These are phyloP conservation scores for Gossypium davidsonii DNA, from an alignment of 441 rosid species.

Conservation along the genomic window DNA sequence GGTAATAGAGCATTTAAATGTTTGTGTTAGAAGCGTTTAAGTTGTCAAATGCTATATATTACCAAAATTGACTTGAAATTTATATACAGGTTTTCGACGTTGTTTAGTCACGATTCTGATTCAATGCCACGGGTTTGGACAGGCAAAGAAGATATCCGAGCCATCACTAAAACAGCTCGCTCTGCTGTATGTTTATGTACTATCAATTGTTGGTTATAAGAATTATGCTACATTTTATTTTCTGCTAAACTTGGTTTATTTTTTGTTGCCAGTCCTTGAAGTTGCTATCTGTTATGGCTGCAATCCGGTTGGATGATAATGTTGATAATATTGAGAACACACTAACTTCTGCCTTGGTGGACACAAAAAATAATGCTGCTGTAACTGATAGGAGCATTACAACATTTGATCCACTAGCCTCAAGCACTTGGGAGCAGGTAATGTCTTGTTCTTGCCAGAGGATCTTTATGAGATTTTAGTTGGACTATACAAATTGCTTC, in stretches of 20 bases:
- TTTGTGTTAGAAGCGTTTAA: constrained; percentile 11
- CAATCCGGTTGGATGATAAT: constrained; percentile 67
- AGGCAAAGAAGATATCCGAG: constrained; percentile 93
- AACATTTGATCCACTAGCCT: constrained; percentile 71
- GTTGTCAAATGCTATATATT: constrained; percentile 3
- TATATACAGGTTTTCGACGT: constrained; percentile 66
- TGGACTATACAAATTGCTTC: neutral
- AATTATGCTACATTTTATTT: neutral
- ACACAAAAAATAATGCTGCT: constrained; percentile 29
- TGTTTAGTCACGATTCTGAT: constrained; percentile 91
- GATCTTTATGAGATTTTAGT: constrained; percentile 4
- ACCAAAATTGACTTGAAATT: constrained; percentile 6
- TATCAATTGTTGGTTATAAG: constrained; percentile 8
- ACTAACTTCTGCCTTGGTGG: constrained; percentile 53
- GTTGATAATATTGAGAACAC: constrained; percentile 65
- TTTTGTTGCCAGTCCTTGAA: constrained; percentile 65
- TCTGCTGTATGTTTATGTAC: constrained; percentile 56
- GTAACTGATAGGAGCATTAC: constrained; percentile 48
- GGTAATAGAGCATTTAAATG: constrained; percentile 36
- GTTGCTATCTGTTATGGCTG: constrained; percentile 84
- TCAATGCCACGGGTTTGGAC: constrained; percentile 99
- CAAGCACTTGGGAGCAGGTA: constrained; percentile 95
- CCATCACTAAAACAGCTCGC: constrained; percentile 89
- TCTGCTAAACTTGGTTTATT: constrained; percentile 21
- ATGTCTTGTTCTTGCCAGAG: constrained; percentile 13